phyloP scores from a whole-genome alignment of 2,329 filamentous ascomycete genomes.

The Phyllosticta citrichinensis region DNA sequence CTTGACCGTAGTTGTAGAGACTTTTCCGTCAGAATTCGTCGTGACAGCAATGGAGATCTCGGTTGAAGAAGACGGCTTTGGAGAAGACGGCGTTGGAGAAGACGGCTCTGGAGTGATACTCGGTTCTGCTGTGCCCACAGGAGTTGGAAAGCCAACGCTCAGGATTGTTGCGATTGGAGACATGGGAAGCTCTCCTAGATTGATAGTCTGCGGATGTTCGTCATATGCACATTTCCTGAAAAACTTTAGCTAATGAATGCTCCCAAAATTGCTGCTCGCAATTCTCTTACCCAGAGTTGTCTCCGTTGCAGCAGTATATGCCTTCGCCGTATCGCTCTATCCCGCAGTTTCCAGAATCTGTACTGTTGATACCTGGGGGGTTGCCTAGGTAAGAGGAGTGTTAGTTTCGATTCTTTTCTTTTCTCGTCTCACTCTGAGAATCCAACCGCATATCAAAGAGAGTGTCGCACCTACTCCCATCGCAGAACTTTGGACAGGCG shows the following conservation, averaged over 20 bases:
- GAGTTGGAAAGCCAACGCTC: neutral
- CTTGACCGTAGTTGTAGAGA: neutral
- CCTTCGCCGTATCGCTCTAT: slow-evolving; percentile 14
- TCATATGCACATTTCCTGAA: neutral
- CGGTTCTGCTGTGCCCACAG: neutral
- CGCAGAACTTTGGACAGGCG: slow-evolving; percentile 21
- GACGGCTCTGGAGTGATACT: neutral
- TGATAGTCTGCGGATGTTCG: neutral
- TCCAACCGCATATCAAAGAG: too few relatives aligned
- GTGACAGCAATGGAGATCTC: neutral
- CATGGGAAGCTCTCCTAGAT: neutral
- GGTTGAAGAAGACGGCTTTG: neutral
- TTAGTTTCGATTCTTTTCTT: too few relatives aligned
- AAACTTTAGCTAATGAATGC: neutral
- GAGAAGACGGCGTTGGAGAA: neutral
- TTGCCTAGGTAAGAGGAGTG: neutral
- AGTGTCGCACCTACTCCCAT: slow-evolving; percentile 12
- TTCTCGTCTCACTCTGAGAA: too few relatives aligned
- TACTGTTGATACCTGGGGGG: neutral
- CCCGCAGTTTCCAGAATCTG: slow-evolving; percentile 13
- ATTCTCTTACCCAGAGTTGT: slow-evolving; percentile 3
- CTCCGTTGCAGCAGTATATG: slow-evolving; percentile 16
- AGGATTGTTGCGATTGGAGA: neutral
- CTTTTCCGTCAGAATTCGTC: neutral
- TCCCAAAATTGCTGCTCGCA: neutral